Conservation (phyloP, 345 rosid genomes). For the Excoecaria agallocha region DNA sequence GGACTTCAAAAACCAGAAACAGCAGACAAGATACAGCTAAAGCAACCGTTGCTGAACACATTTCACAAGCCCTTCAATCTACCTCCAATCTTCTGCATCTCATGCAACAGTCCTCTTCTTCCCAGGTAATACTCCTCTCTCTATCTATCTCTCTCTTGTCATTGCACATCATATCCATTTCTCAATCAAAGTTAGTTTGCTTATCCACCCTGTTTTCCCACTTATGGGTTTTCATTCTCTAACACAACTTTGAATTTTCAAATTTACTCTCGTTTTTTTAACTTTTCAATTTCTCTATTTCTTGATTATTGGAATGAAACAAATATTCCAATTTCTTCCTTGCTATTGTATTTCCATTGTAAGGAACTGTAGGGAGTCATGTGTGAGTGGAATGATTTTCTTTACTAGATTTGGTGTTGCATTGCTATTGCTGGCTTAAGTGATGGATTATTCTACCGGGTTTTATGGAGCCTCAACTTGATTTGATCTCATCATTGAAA, state of each 20-base stretch:
- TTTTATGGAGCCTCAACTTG: too few relatives aligned
- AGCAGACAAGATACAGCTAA: slow-evolving; percentile 59
- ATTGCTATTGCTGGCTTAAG: too few relatives aligned
- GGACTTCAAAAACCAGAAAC: not conserved
- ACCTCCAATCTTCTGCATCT: slow-evolving; percentile 80
- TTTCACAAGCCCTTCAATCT: slow-evolving; percentile 71
- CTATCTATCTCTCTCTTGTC: not conserved
- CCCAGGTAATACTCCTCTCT: slow-evolving; percentile 40
- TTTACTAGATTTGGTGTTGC: too few relatives aligned
- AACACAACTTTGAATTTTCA: not conserved
- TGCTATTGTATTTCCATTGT: not conserved
- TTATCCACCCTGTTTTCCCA: not conserved
- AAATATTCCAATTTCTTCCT: not conserved
- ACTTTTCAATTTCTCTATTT: too few relatives aligned
- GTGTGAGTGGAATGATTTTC: too few relatives aligned
- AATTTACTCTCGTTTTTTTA: too few relatives aligned
- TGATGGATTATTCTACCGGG: too few relatives aligned
- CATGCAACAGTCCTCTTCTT: slow-evolving; percentile 78
- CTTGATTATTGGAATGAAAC: not conserved
- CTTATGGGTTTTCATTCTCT: not conserved
- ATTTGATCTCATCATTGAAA: too few relatives aligned
- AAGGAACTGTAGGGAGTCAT: not conserved
- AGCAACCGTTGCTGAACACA: slow-evolving; percentile 71
- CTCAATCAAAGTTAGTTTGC: not conserved
- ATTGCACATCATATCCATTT: not conserved